Evolutionary conservation across 306 rosid species (phyloP).

Genomic region (Mimosa bimucronata): DNA sequence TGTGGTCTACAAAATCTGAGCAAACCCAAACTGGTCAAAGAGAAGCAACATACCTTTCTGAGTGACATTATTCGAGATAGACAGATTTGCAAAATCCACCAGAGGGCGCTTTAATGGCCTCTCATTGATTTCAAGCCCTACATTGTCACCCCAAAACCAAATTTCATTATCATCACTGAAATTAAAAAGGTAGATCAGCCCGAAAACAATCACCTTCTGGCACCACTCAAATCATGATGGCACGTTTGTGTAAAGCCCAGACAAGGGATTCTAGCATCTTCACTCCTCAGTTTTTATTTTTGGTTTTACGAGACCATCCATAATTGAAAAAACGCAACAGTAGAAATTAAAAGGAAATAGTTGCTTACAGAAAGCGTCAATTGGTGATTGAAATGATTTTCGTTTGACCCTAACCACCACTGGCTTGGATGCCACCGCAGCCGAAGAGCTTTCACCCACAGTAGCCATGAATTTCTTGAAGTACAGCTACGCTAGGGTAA

Average conservation of each 20-base stretch:
- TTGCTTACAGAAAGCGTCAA: conserved; percentile 79
- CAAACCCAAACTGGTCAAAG: conserved; percentile 6
- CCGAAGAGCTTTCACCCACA: conserved; percentile 65
- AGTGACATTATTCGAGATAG: conserved; percentile 52
- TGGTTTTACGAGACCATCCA: background rate
- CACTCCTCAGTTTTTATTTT: too few species aligned
- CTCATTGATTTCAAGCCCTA: conserved; percentile 90
- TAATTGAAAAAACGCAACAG: conserved; percentile 4
- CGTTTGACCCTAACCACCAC: conserved; percentile 92
- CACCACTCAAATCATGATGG: background rate
- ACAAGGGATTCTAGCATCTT: background rate
- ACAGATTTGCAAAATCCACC: conserved; percentile 72
- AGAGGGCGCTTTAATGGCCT: conserved; percentile 81
- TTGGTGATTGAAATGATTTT: conserved; percentile 67
- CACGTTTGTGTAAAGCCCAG: background rate
- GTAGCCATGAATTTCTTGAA: conserved; percentile 39
- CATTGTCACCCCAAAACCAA: conserved; percentile 17
- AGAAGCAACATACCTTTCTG: conserved; percentile 50
- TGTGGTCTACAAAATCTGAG: background rate
- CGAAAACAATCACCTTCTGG: background rate
- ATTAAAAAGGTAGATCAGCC: background rate
- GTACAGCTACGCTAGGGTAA: background rate
- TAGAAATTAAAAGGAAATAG: background rate
- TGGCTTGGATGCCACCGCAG: conserved; percentile 53
- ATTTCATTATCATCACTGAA: background rate